Evolutionary conservation across 345 rosid species (phyloP), one percentile per base, ranked within the genome.

Genomic region (Populus pruinosa): DNA sequence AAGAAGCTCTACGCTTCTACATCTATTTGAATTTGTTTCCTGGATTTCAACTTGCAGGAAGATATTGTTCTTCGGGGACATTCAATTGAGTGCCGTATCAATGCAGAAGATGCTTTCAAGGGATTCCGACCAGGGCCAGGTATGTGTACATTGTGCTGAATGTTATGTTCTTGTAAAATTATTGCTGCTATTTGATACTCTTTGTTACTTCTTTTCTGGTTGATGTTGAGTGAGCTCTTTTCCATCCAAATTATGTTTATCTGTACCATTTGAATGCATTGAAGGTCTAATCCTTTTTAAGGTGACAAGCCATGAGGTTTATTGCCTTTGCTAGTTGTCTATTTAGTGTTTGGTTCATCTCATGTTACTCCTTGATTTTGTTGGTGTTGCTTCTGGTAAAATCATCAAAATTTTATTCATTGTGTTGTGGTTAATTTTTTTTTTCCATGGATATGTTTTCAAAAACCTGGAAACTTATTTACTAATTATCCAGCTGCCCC

Each of bases 101-200:
- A 96, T 81, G 99, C 98, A 13, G 99, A 96, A 83, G 99, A 96
- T 82, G 94, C 99, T 72, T 96, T 96, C 77, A 96, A 96, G 84
- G 92, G 92, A 31, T 96, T 96, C 87, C 88, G 97, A 79, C 99
- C 99, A 23, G 99, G 99, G 36, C 99, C 99, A 81, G 99, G 99
- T 96, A 76, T 76, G 77, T 76, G 23, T 55, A 53, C 23, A 68
- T 49, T 39, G 31, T 69, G 16, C 53, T 11, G 18, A 18, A 36
- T 21, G 13, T 41, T 47, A 50, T 1, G 0, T 63, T 62, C 25
- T 23, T 61, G 70, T 70, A 18, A 21, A 59, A 55, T 17, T 41
- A 10, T 67, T 12, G 23, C 59, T 67, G 25, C 43, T 39, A 14
- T 36, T 29, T 73, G 43, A 12, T 39, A 25, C 2, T 75, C 12